Evolutionary conservation across 768 basidiomycete species (phyloP), one percentile per base, ranked within the genome.

Genomic region (Rhodotorula paludigena): DNA sequence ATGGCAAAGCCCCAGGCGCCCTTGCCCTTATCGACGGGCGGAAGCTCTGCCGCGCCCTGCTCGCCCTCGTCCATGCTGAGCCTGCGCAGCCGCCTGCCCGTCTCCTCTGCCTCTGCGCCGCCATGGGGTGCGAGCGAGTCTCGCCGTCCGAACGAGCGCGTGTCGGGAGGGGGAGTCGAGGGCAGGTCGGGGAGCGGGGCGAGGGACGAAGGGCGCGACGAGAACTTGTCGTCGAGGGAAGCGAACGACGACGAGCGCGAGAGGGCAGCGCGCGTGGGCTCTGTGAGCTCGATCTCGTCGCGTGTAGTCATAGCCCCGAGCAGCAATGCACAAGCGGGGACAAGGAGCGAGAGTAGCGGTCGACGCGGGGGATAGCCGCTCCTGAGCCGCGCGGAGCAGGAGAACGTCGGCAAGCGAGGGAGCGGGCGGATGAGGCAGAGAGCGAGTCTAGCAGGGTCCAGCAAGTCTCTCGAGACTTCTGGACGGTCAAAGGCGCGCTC

Each of bases 1-100:
- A 42, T n/a, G 18, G 48, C 44, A 39, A 64, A 64, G 7, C 33
- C 33, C 63, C 63, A 64, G 5, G 55, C 54, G 20, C 55, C 63
- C 23, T 41, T 49, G 20, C 63, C 63, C 23, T 23, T 5, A 21
- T 64, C 63, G 28, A 64, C 55, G 1, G 63, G 63, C 28, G 45
- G 55, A 20, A 64, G 38, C 12, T 25, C 45, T 15, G 16, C 18
- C n/a, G n/a, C 47, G n/a, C 8, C 25, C n/a, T 48, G 25, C 47
- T 48, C 47, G n/a, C 47, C 25, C 25, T 28, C 47, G n/a, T 16
- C 12, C 47, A 25, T 45, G 23, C 14, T 14, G 44, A 42, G 42
- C 20, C 42, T 18, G 14, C 23, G 16, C 42, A 42, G 18, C 20
- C 42, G 42, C 14, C 14, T 10, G 1, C 44, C 44, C 23, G n/a